Evolutionary conservation across 129 eudicot species (phyloP).

Genomic region (Ambrosia trifida): DNA sequence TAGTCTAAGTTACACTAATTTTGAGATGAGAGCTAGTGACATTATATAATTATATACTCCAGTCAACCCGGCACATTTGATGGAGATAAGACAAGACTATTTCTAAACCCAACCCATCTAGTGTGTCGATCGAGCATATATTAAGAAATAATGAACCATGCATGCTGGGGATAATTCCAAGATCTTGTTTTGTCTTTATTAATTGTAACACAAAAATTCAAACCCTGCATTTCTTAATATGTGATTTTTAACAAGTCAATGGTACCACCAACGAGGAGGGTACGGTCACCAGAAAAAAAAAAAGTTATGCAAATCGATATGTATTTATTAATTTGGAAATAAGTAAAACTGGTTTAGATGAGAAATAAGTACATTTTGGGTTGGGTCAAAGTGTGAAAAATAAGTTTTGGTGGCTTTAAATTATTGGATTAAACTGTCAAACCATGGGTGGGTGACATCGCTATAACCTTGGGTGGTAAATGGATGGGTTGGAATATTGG

Average conservation of each 20-base stretch:
- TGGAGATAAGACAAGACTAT: background rate
- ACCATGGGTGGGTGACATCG: no score
- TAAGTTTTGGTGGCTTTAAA: no score
- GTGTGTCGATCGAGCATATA: conserved; percentile 4
- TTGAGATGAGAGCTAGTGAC: background rate
- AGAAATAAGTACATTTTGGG: no score
- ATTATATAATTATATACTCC: background rate
- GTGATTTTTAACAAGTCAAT: conserved; percentile 3
- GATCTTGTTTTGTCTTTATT: conserved; percentile 8
- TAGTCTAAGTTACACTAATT: background rate
- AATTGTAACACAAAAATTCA: background rate
- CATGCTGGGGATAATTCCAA: conserved; percentile 7
- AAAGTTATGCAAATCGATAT: conserved; percentile 34
- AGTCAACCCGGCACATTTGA: background rate
- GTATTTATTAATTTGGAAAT: no score
- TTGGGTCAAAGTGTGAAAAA: no score
- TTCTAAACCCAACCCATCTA: conserved; percentile 6
- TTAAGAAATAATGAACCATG: conserved; percentile 5
- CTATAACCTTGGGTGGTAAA: no score
- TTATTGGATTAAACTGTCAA: no score
- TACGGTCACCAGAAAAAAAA: background rate
- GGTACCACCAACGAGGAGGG: conserved; percentile 8
- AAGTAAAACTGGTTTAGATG: background rate
- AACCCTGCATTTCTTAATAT: background rate
- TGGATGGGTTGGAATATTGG: no score